Base-by-base conservation (phyloP, 2,329 filamentous ascomycete species). In the Phialemoniopsis sp. region DNA sequence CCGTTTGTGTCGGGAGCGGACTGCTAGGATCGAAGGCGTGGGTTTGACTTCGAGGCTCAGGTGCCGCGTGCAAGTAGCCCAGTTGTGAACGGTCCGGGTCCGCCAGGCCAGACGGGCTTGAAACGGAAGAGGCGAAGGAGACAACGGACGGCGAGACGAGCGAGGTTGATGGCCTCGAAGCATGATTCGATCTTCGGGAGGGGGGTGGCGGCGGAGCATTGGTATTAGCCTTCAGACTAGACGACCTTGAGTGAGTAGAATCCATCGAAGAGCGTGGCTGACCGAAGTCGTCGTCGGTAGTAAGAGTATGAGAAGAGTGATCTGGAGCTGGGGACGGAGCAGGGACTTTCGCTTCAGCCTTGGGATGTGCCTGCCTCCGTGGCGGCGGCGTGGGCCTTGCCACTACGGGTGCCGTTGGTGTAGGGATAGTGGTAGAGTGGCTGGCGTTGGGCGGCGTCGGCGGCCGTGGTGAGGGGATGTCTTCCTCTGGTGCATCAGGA, bases 141-240 rank as follows among this genome's bases (percentile, higher is more conserved):
- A 32, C 9, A 3, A 41, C 29, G 5, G 43, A 45, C 2, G 48
- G 49, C 3, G 51, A 51, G 6, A 40, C 42, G 19, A 51, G 41
- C 2, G 55, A 50, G 5, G 31, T 45, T 1, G 52, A 46, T 13
- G 48, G 58, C 29, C 55, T 63, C n/a, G 62, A 54, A 13, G 47
- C 53, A 34, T 66, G 63, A 26, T 61, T 61, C 7, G 67, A 68
- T 21, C 78, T 66, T 33, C 76, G 66, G 8, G 77, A 73, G 2
- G 77, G 76, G 14, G 78, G 76, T 13, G 77, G 76, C 8, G 70
- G 67, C 0, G 74, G 76, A 0, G 64, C 67, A 39, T 60, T 58
- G 14, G 57, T 52, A 41, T 59, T 62, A 37, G 63, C 58, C 31
- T 69, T 69, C 28, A 67, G 49, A 44, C 67, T 72, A 15, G 69